Evolutionary conservation across 2,329 filamentous ascomycete species (phyloP).

Genomic region (Aspergillus terreus): DNA sequence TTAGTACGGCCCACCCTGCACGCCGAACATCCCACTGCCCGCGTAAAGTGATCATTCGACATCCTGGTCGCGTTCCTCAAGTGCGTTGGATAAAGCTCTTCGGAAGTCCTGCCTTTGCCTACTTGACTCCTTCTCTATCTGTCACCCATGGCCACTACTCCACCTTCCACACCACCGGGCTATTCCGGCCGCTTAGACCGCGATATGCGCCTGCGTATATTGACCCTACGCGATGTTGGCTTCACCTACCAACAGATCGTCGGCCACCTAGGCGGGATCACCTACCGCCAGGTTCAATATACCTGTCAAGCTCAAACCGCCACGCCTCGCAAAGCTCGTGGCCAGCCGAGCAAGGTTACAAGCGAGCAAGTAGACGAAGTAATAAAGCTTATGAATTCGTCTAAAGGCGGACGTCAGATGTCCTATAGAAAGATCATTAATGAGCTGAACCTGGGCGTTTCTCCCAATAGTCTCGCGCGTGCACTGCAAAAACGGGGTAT

Average conservation of each 20-base stretch:
- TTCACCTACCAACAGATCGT: slow-evolving; percentile 12
- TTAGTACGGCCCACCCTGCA: too few species aligned
- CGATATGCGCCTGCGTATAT: slow-evolving; percentile 37
- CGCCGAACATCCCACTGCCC: too few species aligned
- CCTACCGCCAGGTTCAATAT: slow-evolving; percentile 14
- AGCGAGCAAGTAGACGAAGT: not conserved
- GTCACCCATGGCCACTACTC: not conserved
- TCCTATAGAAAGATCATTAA: not conserved
- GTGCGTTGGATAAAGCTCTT: too few species aligned
- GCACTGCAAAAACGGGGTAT: not conserved
- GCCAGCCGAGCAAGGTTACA: not conserved
- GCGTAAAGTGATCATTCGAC: too few species aligned
- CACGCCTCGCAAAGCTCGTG: slow-evolving; percentile 10
- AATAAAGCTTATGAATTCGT: not conserved
- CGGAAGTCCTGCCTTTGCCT: too few species aligned
- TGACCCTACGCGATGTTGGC: slow-evolving; percentile 13
- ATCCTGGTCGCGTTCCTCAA: too few species aligned
- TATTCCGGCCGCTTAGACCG: slow-evolving; percentile 8
- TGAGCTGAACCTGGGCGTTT: not conserved
- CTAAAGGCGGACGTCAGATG: not conserved
- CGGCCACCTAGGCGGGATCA: slow-evolving; percentile 1
- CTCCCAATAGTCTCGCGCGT: not conserved
- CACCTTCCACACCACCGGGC: too few species aligned
- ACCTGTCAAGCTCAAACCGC: slow-evolving; percentile 10
- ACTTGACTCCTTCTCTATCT: not conserved